Percentiles rank a stretch among this genome's conserved stretches.
phyloP scores from a whole-genome alignment of 352 stramenopile genomes.

The Poterioochromonas sp. region DNA sequence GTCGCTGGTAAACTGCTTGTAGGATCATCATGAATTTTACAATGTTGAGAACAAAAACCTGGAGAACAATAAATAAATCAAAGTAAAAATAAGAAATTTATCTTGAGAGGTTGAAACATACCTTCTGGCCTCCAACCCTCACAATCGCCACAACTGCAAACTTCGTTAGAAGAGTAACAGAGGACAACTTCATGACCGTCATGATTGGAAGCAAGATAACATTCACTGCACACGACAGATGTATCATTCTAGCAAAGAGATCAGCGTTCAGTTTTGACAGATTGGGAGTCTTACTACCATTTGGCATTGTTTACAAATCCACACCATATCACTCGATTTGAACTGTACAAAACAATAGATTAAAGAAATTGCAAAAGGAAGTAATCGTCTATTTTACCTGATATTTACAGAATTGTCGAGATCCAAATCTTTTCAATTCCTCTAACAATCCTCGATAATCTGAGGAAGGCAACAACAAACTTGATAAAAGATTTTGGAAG shows the following conservation, averaged over 20 bases:
- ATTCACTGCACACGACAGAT: constrained; percentile 94
- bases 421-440: too few species aligned
- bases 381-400: background rate
- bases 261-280: background rate
- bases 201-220: constrained; percentile 82
- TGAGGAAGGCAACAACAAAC: too few species aligned
- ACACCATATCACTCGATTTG: constrained; percentile 38
- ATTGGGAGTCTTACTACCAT: constrained; percentile 20
- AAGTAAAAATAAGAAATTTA: too few species aligned
- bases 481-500: too few species aligned
- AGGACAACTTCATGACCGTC: constrained; percentile 84
- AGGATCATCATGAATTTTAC: constrained; percentile 45
- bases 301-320: constrained; percentile 44
- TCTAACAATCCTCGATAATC: too few species aligned
- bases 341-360: background rate
- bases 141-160: constrained; percentile 92
- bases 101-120: too few species aligned
- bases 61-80: too few species aligned
- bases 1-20: background rate
- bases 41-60: constrained; percentile 88
- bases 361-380: background rate
- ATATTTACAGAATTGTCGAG: background rate
- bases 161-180: constrained; percentile 76
- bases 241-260: constrained; percentile 58
- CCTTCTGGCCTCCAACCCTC: constrained; percentile 74